phyloP scores from a whole-genome alignment of 176 grass and related monocot species.

The Typha latifolia region DNA sequence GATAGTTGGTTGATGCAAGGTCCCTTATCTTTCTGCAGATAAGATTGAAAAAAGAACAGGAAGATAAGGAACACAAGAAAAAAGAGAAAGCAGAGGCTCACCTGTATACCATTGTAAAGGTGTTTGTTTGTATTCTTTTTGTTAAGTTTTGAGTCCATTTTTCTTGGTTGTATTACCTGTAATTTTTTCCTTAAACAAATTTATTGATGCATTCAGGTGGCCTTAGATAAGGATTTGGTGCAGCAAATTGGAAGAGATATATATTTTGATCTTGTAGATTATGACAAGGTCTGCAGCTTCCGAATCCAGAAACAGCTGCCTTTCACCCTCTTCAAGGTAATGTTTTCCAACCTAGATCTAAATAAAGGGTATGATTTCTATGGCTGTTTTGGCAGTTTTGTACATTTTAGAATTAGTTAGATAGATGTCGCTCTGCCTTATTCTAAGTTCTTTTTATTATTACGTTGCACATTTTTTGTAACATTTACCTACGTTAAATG shows the following conservation, averaged over 20 bases:
- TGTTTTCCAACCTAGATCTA: neutral
- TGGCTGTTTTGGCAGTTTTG: neutral
- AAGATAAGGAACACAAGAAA: slow-evolving; percentile 93
- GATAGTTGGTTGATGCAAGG: slow-evolving; percentile 11
- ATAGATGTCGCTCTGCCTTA: too few species aligned
- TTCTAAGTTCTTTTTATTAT: too few species aligned
- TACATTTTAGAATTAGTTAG: too few species aligned
- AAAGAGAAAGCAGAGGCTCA: slow-evolving; percentile 99
- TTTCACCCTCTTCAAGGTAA: slow-evolving; percentile 90
- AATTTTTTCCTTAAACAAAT: neutral
- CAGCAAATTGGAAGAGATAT: slow-evolving; percentile 90
- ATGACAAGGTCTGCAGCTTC: slow-evolving; percentile 94
- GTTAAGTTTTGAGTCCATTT: slow-evolving; percentile 12
- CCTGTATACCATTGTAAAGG: slow-evolving; percentile 98
- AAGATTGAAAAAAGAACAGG: slow-evolving; percentile 90
- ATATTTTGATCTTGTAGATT: slow-evolving; percentile 97
- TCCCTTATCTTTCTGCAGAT: slow-evolving; percentile 37
- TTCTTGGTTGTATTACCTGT: slow-evolving; percentile 15
- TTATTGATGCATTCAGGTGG: slow-evolving; percentile 42
- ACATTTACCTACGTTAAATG: too few species aligned
- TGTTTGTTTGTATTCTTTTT: slow-evolving; percentile 22
- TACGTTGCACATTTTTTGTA: too few species aligned
- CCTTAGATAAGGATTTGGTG: slow-evolving; percentile 68
- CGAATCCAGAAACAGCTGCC: slow-evolving; percentile 88
- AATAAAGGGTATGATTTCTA: slow-evolving; percentile 6